A percentile compares a stretch with the other conserved stretches of the same genome.
phyloP scores from a whole-genome alignment of 352 stramenopile species.

The Porosira glacialis region DNA sequence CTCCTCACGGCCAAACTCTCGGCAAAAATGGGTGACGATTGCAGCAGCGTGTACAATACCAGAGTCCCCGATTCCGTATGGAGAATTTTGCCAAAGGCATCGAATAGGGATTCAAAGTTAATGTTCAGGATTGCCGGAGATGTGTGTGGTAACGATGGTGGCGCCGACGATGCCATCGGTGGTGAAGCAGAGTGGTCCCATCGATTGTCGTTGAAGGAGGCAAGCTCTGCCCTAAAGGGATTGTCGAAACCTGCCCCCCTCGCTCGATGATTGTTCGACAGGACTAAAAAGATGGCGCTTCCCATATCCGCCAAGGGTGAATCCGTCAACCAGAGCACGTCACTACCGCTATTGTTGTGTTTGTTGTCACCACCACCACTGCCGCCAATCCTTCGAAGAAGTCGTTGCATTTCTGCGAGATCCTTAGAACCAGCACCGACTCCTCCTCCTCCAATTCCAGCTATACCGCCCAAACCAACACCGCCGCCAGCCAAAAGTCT shows the following conservation, averaged over 20 bases:
- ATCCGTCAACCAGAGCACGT: constrained; percentile 73
- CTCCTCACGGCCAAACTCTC: constrained; percentile 56
- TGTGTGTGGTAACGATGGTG: constrained; percentile 1
- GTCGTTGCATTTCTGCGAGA: no score
- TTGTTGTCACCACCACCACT: no score
- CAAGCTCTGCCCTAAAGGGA: constrained; percentile 61
- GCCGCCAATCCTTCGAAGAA: no score
- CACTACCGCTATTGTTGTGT: constrained; percentile 75
- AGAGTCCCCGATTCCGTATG: constrained; percentile 75
- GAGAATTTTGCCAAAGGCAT: constrained; percentile 55
- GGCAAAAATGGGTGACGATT: constrained; percentile 69
- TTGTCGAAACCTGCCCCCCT: constrained; percentile 30
- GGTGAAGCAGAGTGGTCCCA: constrained; percentile 48
- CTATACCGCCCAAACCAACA: no score
- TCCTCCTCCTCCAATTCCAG: no score
- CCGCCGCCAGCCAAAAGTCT: no score
- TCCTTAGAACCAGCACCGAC: no score
- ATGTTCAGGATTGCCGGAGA: constrained; percentile 46
- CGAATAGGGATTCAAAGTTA: constrained; percentile 77
- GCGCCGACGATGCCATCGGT: neutral
- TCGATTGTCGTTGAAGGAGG: constrained; percentile 65
- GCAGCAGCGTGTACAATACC: constrained; percentile 70
- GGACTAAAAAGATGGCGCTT: constrained; percentile 57
- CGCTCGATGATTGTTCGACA: constrained; percentile 66
- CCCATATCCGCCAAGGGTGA: constrained; percentile 71